Evolutionary conservation across 495 filamentous ascomycete genomes (phyloP).

Genomic region (Extremus antarcticus): DNA sequence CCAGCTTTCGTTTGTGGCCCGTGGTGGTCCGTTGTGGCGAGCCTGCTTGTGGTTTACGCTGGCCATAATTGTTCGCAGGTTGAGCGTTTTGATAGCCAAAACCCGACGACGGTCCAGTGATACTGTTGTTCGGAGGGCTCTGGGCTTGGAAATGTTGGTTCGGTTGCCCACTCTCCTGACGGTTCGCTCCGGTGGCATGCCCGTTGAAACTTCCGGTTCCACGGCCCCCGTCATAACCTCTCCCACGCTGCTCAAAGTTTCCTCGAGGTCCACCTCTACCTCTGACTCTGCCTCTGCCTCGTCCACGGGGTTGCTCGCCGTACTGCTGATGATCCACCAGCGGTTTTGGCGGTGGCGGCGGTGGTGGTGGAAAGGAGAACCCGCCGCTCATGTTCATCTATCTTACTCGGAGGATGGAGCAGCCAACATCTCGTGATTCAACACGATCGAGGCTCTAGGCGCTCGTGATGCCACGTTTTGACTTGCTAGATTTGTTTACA

Average conservation of each 20-base stretch:
- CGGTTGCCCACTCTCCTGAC: no score
- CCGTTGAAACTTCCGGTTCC: not conserved
- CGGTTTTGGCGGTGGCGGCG: constrained; percentile 29
- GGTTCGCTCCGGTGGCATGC: no score
- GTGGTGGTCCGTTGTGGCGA: constrained; percentile 6
- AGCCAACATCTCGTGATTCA: not conserved
- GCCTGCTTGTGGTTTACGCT: not conserved
- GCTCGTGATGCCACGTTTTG: no score
- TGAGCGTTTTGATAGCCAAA: not conserved
- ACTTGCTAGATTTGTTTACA: no score
- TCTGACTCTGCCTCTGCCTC: constrained; percentile 15
- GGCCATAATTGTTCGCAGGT: not conserved
- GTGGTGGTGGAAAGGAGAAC: constrained; percentile 34
- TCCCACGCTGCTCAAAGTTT: not conserved
- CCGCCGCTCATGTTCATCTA: constrained; percentile 12
- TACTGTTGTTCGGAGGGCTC: no score
- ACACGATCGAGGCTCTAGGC: no score
- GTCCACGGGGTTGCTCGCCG: no score
- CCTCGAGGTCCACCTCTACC: constrained; percentile 17
- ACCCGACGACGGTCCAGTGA: not conserved
- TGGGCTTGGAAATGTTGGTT: no score
- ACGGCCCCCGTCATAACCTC: not conserved
- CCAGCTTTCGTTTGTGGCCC: constrained; percentile 19
- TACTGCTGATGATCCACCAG: constrained; percentile 1
- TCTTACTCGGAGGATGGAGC: no score